Evolutionary conservation across 129 eudicot genomes (phyloP).

Genomic region (Cynara cardunculus): DNA sequence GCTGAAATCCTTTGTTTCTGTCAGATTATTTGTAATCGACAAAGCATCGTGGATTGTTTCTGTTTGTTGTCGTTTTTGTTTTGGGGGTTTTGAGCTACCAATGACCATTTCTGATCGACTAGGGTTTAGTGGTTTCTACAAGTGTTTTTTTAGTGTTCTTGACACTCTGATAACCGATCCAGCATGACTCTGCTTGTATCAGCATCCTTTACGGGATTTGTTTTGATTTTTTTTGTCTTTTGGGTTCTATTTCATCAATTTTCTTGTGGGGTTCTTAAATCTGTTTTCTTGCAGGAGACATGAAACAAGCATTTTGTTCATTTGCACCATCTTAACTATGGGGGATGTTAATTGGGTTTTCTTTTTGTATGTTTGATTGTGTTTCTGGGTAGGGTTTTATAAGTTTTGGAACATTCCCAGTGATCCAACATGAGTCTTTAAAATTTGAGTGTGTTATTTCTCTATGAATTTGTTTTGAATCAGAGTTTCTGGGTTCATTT

Average conservation of each 20-base stretch:
- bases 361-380: slow-evolving; percentile 2
- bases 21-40: neutral
- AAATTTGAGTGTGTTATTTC: neutral
- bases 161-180: slow-evolving; percentile 16
- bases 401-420: neutral
- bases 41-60: neutral
- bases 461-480: neutral
- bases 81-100: slow-evolving; percentile 22
- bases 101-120: neutral
- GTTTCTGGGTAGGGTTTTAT: slow-evolving; percentile 5
- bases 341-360: neutral
- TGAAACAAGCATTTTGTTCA: neutral
- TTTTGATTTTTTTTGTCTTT: neutral
- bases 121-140: slow-evolving; percentile 18
- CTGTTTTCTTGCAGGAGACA: slow-evolving; percentile 5
- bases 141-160: neutral
- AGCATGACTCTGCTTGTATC: neutral
- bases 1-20: neutral
- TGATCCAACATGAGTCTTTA: neutral
- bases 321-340: neutral
- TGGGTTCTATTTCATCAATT: neutral
- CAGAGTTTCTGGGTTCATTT: neutral
- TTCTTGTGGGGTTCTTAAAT: neutral
- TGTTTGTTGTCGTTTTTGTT: neutral
- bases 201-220: neutral